Evolutionary conservation across 441 rosid genomes (phyloP).

Genomic region (Populus trichocarpa): DNA sequence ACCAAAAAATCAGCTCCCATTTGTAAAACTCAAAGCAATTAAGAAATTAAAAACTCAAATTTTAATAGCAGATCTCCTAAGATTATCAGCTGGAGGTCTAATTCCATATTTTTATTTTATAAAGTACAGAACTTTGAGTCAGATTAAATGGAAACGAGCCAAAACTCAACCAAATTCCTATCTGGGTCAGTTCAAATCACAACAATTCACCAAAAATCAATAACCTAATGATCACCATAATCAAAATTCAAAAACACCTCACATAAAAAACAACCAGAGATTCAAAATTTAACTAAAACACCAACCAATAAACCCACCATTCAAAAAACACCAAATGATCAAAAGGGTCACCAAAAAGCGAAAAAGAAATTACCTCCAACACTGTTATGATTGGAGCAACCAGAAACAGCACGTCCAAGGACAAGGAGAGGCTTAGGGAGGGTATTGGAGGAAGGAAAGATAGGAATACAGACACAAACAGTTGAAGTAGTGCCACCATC

Average conservation of each 20-base stretch:
- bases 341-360: neutral
- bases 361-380: conserved; percentile 41
- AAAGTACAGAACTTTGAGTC: neutral
- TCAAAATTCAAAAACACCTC: neutral
- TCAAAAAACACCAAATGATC: neutral
- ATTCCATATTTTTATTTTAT: neutral
- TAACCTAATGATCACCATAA: neutral
- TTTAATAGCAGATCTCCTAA: neutral
- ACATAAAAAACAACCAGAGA: neutral
- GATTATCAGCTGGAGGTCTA: neutral
- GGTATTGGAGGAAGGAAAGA: conserved; percentile 32
- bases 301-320: neutral
- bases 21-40: neutral
- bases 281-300: neutral
- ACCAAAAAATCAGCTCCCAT: neutral
- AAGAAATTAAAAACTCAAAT: neutral
- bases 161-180: neutral
- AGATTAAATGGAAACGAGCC: neutral
- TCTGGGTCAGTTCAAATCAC: neutral
- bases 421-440: conserved; percentile 46
- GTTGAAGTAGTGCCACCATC: conserved; percentile 75
- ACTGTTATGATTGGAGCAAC: conserved; percentile 73
- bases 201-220: neutral
- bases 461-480: conserved; percentile 57
- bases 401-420: conserved; percentile 57